Percentiles rank a stretch among this genome's conserved stretches.
Evolutionary conservation across 495 filamentous ascomycete species (phyloP).

Genomic region (Xylaria longipes): DNA sequence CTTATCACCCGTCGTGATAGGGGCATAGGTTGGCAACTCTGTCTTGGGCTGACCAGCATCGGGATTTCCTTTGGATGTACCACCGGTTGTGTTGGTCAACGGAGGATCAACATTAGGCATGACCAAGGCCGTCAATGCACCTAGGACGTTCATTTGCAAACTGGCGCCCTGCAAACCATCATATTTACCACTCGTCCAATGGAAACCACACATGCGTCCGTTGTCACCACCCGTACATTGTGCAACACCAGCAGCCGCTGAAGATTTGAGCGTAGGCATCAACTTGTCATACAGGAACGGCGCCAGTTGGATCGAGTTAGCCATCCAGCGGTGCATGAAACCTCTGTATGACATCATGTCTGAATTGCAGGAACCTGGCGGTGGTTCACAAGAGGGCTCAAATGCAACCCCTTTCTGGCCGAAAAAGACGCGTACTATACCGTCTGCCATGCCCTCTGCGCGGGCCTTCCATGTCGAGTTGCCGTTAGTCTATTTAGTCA

Average conservation of each 20-base stretch:
- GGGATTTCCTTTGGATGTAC: conserved; percentile 69
- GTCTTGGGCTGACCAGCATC: conserved; percentile 54
- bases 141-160: conserved; percentile 59
- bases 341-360: conserved; percentile 76
- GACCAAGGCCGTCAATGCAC: conserved; percentile 39
- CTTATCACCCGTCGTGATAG: conserved; percentile 64
- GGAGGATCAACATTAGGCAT: conserved; percentile 45
- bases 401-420: conserved; percentile 48
- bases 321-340: conserved; percentile 70
- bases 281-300: conserved; percentile 52
- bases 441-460: conserved; percentile 50
- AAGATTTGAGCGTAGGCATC: conserved; percentile 54
- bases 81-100: conserved; percentile 63
- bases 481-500: conserved; percentile 52
- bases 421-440: conserved; percentile 52
- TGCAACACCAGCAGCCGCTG: conserved; percentile 64
- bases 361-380: conserved; percentile 56
- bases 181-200: conserved; percentile 61
- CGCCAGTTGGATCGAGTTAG: conserved; percentile 63
- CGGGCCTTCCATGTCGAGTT: conserved; percentile 50
- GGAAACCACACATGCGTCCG: conserved; percentile 63
- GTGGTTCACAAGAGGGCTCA: conserved; percentile 65
- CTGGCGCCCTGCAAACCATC: conserved; percentile 59
- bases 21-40: conserved; percentile 29
- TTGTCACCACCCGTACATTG: conserved; percentile 62